A percentile compares a stretch with the other conserved stretches of the same genome.
These are phyloP conservation scores for Verticillium klebahnii DNA, from an alignment of 2,329 filamentous ascomycete species.

Conservation along the genomic window DNA sequence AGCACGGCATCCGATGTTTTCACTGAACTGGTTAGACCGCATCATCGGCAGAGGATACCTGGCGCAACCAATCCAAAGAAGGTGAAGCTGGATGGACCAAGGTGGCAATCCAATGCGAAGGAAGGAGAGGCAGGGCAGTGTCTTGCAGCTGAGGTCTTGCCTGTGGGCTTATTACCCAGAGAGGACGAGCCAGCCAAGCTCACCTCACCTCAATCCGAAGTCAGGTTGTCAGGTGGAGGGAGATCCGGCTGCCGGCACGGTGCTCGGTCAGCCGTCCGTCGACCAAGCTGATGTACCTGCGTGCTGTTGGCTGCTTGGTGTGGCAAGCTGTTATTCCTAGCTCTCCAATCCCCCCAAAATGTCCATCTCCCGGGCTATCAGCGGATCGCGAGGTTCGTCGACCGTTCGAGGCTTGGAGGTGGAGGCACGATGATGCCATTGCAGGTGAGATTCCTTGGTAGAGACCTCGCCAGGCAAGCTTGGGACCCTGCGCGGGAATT, in stretches of 20 bases:
- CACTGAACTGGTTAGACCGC: neutral
- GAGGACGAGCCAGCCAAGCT: neutral
- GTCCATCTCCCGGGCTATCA: slow-evolving; percentile 1
- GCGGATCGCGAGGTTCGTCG: neutral
- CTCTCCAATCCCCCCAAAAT: neutral
- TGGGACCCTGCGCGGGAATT: neutral
- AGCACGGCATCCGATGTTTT: neutral
- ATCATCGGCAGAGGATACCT: neutral
- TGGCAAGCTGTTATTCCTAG: neutral
- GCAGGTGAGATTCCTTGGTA: neutral
- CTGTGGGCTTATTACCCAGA: neutral
- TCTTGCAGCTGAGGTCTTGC: neutral
- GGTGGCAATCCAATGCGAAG: neutral
- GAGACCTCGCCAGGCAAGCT: neutral
- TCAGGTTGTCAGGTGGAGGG: neutral
- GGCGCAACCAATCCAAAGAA: neutral
- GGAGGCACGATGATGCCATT: slow-evolving; percentile 2
- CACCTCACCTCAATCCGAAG: neutral
- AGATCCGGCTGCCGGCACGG: neutral
- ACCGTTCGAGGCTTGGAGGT: neutral
- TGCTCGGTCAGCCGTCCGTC: too few species aligned
- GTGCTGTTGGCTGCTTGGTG: neutral
- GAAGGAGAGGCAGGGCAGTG: neutral
- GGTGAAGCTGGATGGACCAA: neutral
- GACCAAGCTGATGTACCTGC: too few species aligned